These are phyloP conservation scores for Scheffersomyces illinoinensis DNA, from an alignment of 1,139 yeast species.

Conservation along the genomic window DNA sequence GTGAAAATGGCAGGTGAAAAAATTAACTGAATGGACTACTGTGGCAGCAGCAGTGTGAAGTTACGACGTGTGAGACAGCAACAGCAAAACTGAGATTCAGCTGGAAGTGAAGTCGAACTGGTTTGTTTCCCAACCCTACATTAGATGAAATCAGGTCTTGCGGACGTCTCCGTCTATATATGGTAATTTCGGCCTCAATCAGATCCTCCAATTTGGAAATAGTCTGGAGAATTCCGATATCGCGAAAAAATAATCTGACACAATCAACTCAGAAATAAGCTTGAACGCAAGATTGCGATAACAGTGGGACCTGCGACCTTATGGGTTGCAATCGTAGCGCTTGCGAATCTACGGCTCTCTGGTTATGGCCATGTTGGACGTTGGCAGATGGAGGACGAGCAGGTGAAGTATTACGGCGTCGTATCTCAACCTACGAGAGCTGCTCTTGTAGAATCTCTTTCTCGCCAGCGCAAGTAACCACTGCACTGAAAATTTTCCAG, in stretches of 20 bases:
- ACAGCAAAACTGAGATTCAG: neutral
- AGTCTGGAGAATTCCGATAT: slow-evolving; percentile 1
- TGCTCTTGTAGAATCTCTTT: neutral
- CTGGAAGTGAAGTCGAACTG: neutral
- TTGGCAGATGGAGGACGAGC: neutral
- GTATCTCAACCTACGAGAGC: neutral
- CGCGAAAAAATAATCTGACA: slow-evolving; percentile 6
- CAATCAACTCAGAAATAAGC: neutral
- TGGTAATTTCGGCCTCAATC: neutral
- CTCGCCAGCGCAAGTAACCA: neutral
- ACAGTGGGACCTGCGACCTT: neutral
- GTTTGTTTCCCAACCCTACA: neutral
- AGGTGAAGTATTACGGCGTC: neutral
- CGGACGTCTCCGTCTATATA: neutral
- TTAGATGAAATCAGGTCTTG: neutral
- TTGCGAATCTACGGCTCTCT: neutral
- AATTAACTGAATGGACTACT: slow-evolving; percentile 3
- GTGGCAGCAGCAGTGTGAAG: neutral
- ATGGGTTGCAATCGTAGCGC: neutral
- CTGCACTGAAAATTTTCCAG: neutral
- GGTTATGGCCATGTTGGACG: neutral
- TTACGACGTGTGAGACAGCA: neutral
- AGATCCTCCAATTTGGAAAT: slow-evolving; percentile 1
- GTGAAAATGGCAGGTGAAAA: slow-evolving; percentile 1
- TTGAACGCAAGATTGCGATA: neutral